Base-by-base conservation (phyloP, 2,329 filamentous ascomycete genomes). In the Paraphoma sp. region DNA sequence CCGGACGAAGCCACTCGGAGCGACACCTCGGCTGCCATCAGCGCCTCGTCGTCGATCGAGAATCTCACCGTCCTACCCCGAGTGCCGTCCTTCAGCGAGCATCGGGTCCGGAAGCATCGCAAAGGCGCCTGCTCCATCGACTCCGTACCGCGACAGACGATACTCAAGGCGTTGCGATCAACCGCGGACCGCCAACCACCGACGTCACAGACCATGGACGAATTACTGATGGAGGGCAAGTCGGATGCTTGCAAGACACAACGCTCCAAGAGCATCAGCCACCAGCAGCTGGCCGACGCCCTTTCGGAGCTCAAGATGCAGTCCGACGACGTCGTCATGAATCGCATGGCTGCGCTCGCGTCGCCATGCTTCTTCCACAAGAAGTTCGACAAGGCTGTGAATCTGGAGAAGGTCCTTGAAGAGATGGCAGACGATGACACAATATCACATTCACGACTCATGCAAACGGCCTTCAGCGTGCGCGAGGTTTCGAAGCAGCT, bases 301-400 rank as follows among this genome's bases (percentile, higher is more conserved):
- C 74, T 86, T 29, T 81, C 83, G 16, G 82, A 80, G 59, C 73
- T 87, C 40, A 82, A 83, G 54, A 57, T 81, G 33, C 65, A 75
- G 67, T 73, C 84, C 69, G 71, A 61, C 62, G 82, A 68, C 71
- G 78, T 67, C 18, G 65, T 73, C 48, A 51, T 78, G 16, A 76
- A 67, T 62, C 78, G 73, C 60, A 83, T 93, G 64, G 85, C 89
- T 10, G 84, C 89, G 9, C 81, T 98, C 51, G 89, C 94, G 68
- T 97, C 93, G 44, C 95, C 95, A 12, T 99, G 95, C 81, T 99
- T 96, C 80, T 98, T 97, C 80, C 95, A 99, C 79, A 91, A 96
- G 79, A 88, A 94, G 60, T 99, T 99, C 72, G 95, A 97, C 69
- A 93, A 97, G 74, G 92, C 93, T 8, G 92, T 99, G 67, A 92